Conservation (phyloP, 2,329 filamentous ascomycete genomes). For the Fusarium humuli region DNA sequence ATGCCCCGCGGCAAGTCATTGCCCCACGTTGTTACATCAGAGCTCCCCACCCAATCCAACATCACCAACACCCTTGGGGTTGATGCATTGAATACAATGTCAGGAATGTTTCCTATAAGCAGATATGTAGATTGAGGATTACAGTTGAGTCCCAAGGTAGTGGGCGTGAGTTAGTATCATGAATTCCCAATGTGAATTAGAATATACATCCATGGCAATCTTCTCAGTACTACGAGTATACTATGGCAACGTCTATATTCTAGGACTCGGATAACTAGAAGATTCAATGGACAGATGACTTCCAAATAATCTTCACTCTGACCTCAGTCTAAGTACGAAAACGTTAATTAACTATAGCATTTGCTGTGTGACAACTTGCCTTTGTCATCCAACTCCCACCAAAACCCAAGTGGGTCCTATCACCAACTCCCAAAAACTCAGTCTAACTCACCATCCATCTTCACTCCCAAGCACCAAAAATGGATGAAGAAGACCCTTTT, state of each 20-base stretch:
- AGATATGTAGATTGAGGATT: neutral
- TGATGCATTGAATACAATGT: neutral
- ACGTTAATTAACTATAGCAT: neutral
- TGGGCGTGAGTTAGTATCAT: too few relatives aligned
- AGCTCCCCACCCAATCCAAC: slow-evolving; percentile 29
- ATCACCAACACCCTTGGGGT: neutral
- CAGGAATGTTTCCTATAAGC: neutral
- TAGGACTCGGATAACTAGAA: neutral
- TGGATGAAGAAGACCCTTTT: slow-evolving; percentile 49
- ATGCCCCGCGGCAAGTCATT: slow-evolving; percentile 39
- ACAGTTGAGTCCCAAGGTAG: neutral
- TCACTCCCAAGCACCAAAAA: slow-evolving; percentile 17
- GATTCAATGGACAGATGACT: neutral
- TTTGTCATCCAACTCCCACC: slow-evolving; percentile 19
- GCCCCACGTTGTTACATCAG: slow-evolving; percentile 46
- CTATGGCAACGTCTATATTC: neutral
- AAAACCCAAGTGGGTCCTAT: slow-evolving; percentile 35
- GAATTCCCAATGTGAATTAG: too few relatives aligned
- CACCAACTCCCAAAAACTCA: slow-evolving; percentile 29
- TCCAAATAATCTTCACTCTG: neutral
- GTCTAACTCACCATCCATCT: neutral
- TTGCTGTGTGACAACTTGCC: neutral
- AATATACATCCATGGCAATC: too few relatives aligned
- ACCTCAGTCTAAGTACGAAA: neutral
- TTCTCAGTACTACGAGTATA: too few relatives aligned